Evolutionary conservation across 495 filamentous ascomycete species (phyloP).

Genomic region (Friedmanniomyces simplex): DNA sequence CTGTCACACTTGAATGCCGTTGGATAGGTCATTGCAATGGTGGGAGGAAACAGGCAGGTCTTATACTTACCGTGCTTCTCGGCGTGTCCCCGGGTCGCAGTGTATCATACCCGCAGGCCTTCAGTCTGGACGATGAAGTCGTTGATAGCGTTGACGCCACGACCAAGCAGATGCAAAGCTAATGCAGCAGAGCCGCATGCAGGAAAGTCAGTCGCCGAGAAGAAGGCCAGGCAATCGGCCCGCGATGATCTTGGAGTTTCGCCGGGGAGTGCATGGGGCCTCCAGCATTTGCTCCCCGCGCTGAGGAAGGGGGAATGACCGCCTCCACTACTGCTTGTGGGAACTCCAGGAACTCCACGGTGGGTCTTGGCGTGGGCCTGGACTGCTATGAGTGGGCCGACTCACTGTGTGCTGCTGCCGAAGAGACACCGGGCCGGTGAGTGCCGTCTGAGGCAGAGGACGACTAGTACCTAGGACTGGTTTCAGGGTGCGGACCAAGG

Average conservation of each 20-base stretch:
- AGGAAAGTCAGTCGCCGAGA: not conserved
- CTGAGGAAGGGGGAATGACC: no score
- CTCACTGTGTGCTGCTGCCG: no score
- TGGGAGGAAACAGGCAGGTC: not conserved
- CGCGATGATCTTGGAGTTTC: not conserved
- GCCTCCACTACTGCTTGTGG: no score
- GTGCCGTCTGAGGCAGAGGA: no score
- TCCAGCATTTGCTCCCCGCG: no score
- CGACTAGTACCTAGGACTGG: no score
- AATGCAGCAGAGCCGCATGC: not conserved
- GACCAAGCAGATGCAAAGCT: not conserved
- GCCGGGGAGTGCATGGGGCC: not conserved
- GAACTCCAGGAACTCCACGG: not conserved
- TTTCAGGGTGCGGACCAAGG: no score
- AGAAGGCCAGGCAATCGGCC: not conserved
- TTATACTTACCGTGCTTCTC: not conserved
- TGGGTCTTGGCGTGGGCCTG: not conserved
- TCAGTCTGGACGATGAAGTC: not conserved
- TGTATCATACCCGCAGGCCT: not conserved
- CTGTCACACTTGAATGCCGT: not conserved
- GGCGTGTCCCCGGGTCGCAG: not conserved
- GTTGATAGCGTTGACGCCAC: not conserved
- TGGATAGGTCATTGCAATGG: not conserved
- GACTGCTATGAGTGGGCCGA: not conserved
- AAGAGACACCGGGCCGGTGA: no score